Evolutionary conservation across 129 eudicot genomes (phyloP).

Genomic region (Gnaphalium uliginosum): DNA sequence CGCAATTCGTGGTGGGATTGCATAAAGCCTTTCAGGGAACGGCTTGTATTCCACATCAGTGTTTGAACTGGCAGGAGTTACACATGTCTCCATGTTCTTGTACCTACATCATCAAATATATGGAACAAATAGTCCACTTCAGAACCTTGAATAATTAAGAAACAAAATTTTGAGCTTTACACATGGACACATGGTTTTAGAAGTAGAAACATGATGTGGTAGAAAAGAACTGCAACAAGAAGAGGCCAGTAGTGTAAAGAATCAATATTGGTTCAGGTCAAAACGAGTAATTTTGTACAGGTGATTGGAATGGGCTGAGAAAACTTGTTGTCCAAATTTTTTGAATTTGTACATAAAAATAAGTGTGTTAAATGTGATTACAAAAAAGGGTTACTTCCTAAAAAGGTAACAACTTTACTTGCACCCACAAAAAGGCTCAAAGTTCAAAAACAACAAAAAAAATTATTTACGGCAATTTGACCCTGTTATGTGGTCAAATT

Average conservation of each 20-base stretch:
- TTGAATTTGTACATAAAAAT: neutral
- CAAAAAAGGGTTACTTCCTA: neutral
- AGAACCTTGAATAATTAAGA: neutral
- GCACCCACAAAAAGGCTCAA: neutral
- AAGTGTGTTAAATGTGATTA: neutral
- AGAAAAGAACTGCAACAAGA: neutral
- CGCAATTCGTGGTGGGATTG: slow-evolving; percentile 80
- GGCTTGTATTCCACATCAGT: slow-evolving; percentile 62
- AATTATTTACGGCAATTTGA: neutral
- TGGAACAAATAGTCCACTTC: neutral
- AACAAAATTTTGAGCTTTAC: neutral
- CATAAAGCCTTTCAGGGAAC: slow-evolving; percentile 85
- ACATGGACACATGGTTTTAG: neutral
- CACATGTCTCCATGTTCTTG: slow-evolving; percentile 91
- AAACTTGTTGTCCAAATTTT: neutral
- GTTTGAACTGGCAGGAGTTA: slow-evolving; percentile 52
- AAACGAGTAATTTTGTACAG: neutral
- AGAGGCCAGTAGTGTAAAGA: neutral
- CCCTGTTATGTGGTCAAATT: neutral
- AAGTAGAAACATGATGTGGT: neutral
- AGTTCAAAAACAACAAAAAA: neutral
- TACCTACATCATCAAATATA: slow-evolving; percentile 51
- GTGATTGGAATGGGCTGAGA: neutral
- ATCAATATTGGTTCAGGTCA: neutral
- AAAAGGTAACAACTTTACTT: neutral